These are phyloP conservation scores for Sphenostylis stenocarpa DNA, from an alignment of 306 rosid species.

Conservation along the genomic window DNA sequence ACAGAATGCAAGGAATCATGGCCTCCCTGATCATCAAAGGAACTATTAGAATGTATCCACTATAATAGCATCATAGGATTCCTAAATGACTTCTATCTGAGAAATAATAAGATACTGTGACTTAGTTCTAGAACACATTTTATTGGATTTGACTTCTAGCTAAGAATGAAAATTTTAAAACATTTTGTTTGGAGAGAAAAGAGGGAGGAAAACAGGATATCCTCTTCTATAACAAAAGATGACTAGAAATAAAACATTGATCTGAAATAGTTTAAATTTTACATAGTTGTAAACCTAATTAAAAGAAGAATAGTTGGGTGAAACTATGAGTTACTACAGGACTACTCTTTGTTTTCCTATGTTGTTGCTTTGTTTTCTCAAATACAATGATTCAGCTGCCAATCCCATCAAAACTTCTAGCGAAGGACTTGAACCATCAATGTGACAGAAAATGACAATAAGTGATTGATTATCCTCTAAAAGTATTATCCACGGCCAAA, in stretches of 20 bases:
- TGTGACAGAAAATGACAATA: not conserved
- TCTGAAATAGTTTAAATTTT: not conserved
- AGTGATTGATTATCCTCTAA: not conserved
- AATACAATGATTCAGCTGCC: not conserved
- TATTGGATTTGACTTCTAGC: not conserved
- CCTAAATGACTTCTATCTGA: not conserved
- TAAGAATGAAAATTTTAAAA: not conserved
- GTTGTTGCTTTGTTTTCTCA: not conserved
- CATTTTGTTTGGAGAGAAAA: not conserved
- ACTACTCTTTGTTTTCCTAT: not conserved
- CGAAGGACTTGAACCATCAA: not conserved
- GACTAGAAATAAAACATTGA: not conserved
- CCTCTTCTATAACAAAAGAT: not conserved
- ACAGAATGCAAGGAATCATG: constrained; percentile 97
- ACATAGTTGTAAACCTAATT: not conserved
- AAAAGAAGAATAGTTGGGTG: not conserved
- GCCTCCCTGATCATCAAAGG: constrained; percentile 79
- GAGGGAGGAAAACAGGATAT: not conserved
- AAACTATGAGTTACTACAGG: not conserved
- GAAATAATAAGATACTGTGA: not conserved
- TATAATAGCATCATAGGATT: constrained; percentile 2
- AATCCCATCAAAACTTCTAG: not conserved
- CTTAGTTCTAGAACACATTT: constrained; percentile 12
- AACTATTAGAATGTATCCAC: constrained; percentile 30
- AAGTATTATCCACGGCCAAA: not conserved